Percentiles rank a stretch among this genome's conserved stretches.
Conservation (phyloP, 192 early-diverging fungal genomes). For the Gaertneriomyces semiglobifer region DNA sequence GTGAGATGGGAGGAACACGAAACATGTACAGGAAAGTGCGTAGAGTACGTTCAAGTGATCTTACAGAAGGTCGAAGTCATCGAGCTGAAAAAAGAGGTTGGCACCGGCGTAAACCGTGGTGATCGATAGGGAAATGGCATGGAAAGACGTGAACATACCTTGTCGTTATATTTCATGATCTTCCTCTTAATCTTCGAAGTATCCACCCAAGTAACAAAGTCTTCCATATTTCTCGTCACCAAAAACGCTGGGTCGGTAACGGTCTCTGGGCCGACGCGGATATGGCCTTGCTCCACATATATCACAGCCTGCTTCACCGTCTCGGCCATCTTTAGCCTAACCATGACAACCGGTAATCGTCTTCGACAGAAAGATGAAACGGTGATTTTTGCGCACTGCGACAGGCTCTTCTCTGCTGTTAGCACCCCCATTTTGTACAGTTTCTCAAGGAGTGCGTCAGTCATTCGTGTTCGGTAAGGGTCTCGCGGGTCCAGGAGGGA, state of each 20-base stretch:
- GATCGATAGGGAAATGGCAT: no score
- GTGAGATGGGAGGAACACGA: no score
- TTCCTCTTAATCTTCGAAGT: slow-evolving; percentile 96
- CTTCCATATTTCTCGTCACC: slow-evolving; percentile 83
- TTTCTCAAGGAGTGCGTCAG: slow-evolving; percentile 78
- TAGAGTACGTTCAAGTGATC: not conserved
- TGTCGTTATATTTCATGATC: slow-evolving; percentile 76
- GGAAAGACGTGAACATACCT: slow-evolving; percentile 17
- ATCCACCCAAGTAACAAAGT: slow-evolving; percentile 97
- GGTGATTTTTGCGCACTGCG: slow-evolving; percentile 72
- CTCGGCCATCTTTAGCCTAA: slow-evolving; percentile 92
- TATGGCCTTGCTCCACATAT: slow-evolving; percentile 92
- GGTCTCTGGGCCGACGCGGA: slow-evolving; percentile 87
- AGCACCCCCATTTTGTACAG: slow-evolving; percentile 83
- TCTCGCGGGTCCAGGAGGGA: slow-evolving; percentile 83
- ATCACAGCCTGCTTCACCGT: slow-evolving; percentile 85
- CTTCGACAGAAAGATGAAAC: slow-evolving; percentile 86
- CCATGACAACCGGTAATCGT: slow-evolving; percentile 87
- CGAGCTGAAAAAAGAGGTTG: slow-evolving; percentile 52
- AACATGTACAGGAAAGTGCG: no score
- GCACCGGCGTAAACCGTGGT: not conserved
- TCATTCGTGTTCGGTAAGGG: slow-evolving; percentile 69
- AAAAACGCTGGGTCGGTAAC: slow-evolving; percentile 87
- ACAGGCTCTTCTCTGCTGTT: slow-evolving; percentile 71
- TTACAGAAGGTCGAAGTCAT: slow-evolving; percentile 85